Percentiles rank a stretch among this genome's conserved stretches.
Conservation (phyloP, 169 alveolate genomes). For the Plasmodium billcollinsi region DNA sequence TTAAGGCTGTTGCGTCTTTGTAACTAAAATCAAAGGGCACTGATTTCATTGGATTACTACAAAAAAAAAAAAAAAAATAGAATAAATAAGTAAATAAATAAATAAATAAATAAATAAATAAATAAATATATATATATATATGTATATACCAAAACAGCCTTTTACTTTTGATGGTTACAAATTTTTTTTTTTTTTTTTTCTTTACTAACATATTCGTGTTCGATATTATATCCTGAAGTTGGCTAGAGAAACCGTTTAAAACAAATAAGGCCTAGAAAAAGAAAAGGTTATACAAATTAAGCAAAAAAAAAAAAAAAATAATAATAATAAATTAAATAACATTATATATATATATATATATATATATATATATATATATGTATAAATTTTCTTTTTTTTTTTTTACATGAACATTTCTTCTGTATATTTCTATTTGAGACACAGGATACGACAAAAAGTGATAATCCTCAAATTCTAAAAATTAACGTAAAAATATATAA, state of each 20-base stretch:
- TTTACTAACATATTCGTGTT: constrained; percentile 19
- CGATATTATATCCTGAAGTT: constrained; percentile 30
- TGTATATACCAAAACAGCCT: no score
- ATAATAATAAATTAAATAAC: no score
- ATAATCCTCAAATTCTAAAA: constrained; percentile 39
- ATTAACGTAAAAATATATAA: neutral
- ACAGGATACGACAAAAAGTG: constrained; percentile 48
- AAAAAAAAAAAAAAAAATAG: neutral
- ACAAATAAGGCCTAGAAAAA: constrained; percentile 43
- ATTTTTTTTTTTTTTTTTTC: constrained; percentile 18
- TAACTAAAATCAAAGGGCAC: constrained; percentile 47
- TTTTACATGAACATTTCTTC: constrained; percentile 71
- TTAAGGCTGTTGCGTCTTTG: constrained; percentile 36
- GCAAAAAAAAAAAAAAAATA: neutral
- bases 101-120: no score
- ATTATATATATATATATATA: neutral
- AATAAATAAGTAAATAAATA: no score
- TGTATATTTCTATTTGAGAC: constrained; percentile 72
- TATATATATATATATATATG: neutral
- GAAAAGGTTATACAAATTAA: neutral
- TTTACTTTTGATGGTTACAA: neutral
- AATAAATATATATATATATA: neutral
- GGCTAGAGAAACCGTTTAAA: constrained; percentile 39
- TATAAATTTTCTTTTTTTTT: neutral
- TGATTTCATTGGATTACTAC: constrained; percentile 14